These are phyloP conservation scores for Penicilliopsis zonata DNA, from an alignment of 495 filamentous ascomycete genomes.

Conservation along the genomic window DNA sequence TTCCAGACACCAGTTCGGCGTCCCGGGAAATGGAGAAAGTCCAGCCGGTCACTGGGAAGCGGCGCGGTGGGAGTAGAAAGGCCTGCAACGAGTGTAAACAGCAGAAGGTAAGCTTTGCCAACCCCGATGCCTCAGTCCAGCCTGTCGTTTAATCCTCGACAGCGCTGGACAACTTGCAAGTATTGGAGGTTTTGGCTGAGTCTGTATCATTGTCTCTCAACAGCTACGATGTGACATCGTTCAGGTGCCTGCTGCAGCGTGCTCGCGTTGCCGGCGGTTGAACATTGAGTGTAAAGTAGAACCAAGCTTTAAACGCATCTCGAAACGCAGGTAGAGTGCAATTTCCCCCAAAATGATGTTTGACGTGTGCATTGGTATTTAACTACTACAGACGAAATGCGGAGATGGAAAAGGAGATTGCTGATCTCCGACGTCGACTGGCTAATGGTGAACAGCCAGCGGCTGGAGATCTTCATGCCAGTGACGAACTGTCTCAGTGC, in stretches of 20 bases:
- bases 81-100: constrained; percentile 40
- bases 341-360: neutral
- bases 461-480: constrained; percentile 14
- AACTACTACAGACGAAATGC: constrained; percentile 29
- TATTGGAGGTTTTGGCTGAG: constrained; percentile 3
- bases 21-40: constrained; percentile 30
- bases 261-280: constrained; percentile 34
- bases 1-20: constrained; percentile 22
- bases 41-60: constrained; percentile 32
- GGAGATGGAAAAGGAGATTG: constrained; percentile 39
- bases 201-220: constrained; percentile 1
- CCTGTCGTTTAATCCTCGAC: neutral
- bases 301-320: constrained; percentile 35
- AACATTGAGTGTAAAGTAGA: constrained; percentile 38
- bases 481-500: constrained; percentile 26
- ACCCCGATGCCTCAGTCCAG: too few relatives aligned
- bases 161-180: neutral
- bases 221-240: constrained; percentile 39
- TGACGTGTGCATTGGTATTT: neutral
- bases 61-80: constrained; percentile 34
- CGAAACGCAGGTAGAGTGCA: constrained; percentile 27
- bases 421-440: constrained; percentile 33
- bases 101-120: constrained; percentile 29
- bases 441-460: constrained; percentile 19
- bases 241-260: constrained; percentile 30